phyloP scores from a whole-genome alignment of 2,329 filamentous ascomycete species.

The Colletotrichum agaves region DNA sequence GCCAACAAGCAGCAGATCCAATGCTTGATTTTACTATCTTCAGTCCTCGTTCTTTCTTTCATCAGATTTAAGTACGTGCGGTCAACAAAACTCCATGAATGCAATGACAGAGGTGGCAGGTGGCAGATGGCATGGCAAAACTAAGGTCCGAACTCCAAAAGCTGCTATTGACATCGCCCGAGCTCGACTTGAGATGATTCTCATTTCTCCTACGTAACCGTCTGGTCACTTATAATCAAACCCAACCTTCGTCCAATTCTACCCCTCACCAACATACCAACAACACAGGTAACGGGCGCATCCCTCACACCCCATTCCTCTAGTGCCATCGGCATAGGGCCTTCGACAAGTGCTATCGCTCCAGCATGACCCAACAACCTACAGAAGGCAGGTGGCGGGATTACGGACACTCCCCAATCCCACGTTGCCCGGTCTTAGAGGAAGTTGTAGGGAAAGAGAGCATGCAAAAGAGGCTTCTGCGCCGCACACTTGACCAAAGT shows the following conservation, averaged over 20 bases:
- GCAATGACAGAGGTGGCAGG: too few relatives aligned
- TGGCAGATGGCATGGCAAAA: neutral
- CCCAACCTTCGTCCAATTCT: constrained; percentile 17
- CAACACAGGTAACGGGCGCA: neutral
- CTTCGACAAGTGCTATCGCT: constrained; percentile 5
- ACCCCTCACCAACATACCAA: neutral
- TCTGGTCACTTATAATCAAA: neutral
- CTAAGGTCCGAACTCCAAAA: neutral
- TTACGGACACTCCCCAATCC: too few relatives aligned
- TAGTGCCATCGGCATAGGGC: constrained; percentile 19
- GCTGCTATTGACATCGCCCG: neutral
- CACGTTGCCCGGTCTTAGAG: neutral
- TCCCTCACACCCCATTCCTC: neutral
- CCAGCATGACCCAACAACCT: neutral
- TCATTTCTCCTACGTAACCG: neutral
- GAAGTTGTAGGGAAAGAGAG: neutral
- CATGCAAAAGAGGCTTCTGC: neutral
- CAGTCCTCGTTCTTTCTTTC: neutral
- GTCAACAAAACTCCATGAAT: neutral
- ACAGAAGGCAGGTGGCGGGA: neutral
- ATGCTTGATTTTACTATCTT: too few relatives aligned
- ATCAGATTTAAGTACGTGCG: neutral
- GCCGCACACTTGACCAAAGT: too few relatives aligned
- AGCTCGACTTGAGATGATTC: neutral
- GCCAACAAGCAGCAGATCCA: too few relatives aligned